These are phyloP conservation scores for Chrysanthemum makinoi DNA, from an alignment of 129 eudicot species.

Conservation along the genomic window DNA sequence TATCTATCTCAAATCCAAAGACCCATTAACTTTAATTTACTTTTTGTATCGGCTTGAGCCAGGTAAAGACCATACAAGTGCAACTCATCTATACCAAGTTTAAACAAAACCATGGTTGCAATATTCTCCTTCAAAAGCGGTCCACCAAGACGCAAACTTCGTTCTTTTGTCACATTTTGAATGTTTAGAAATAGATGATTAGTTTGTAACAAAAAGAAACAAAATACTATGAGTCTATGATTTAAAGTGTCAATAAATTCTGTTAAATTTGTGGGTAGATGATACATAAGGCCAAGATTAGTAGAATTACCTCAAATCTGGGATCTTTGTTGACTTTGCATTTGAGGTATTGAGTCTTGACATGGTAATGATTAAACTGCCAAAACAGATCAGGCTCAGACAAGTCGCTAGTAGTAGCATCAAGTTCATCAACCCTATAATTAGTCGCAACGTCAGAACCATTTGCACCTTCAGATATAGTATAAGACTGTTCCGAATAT, in stretches of 20 bases:
- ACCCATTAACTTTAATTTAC: too few relatives aligned
- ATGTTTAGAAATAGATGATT: not conserved
- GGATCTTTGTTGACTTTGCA: constrained; percentile 51
- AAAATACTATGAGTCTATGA: not conserved
- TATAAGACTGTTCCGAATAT: constrained; percentile 49
- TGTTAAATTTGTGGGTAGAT: not conserved
- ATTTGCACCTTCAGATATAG: constrained; percentile 40
- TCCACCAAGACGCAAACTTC: too few relatives aligned
- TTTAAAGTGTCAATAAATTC: not conserved
- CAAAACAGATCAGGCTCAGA: constrained; percentile 95
- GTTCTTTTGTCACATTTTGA: not conserved
- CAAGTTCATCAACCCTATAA: constrained; percentile 81
- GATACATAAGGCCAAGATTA: not conserved
- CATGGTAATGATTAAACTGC: constrained; percentile 63
- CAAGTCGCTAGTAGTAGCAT: constrained; percentile 89
- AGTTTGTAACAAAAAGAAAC: not conserved
- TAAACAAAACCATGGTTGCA: not conserved
- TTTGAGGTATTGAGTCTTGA: constrained; percentile 45
- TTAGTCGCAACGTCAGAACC: constrained; percentile 55
- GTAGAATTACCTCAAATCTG: constrained; percentile 65
- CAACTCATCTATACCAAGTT: not conserved
- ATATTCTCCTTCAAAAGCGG: too few relatives aligned
- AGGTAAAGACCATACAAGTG: not conserved
- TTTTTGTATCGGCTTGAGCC: not conserved
- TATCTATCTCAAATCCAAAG: too few relatives aligned